Evolutionary conservation across 495 filamentous ascomycete genomes (phyloP).

Genomic region (Evansstolkia leycettana): DNA sequence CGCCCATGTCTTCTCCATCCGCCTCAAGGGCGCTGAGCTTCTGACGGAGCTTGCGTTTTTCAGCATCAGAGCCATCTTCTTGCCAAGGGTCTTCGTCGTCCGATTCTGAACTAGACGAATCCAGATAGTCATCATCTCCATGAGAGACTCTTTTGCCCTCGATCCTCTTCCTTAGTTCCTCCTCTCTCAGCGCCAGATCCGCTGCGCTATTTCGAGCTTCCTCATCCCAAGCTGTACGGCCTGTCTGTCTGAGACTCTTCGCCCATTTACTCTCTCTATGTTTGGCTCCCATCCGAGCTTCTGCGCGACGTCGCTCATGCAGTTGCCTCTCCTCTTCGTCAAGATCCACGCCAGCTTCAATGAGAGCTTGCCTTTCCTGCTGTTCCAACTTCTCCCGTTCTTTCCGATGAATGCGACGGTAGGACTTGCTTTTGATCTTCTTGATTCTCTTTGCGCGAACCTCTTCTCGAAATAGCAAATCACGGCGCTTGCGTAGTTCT

Average conservation of each 20-base stretch:
- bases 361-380: conserved; percentile 55
- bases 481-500: conserved; percentile 67
- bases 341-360: conserved; percentile 52
- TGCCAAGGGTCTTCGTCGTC: conserved; percentile 45
- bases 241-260: conserved; percentile 70
- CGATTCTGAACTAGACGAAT: conserved; percentile 38
- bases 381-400: conserved; percentile 63
- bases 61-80: conserved; percentile 41
- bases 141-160: conserved; percentile 56
- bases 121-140: conserved; percentile 36
- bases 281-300: conserved; percentile 78
- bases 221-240: conserved; percentile 71
- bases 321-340: conserved; percentile 71
- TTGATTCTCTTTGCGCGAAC: conserved; percentile 82
- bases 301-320: conserved; percentile 67
- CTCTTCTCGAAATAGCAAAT: conserved; percentile 86
- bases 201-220: conserved; percentile 63
- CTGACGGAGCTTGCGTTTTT: conserved; percentile 38
- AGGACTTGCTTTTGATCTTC: conserved; percentile 96
- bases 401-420: conserved; percentile 81
- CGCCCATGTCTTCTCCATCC: conserved; percentile 21
- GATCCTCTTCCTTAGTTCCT: conserved; percentile 73
- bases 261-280: conserved; percentile 94
- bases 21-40: conserved; percentile 48
- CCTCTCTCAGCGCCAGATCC: conserved; percentile 74